A percentile compares a stretch with the other conserved stretches of the same genome.
Evolutionary conservation across 164 flowering plant species (phyloP).

Genomic region (Paratinospora sagittata): DNA sequence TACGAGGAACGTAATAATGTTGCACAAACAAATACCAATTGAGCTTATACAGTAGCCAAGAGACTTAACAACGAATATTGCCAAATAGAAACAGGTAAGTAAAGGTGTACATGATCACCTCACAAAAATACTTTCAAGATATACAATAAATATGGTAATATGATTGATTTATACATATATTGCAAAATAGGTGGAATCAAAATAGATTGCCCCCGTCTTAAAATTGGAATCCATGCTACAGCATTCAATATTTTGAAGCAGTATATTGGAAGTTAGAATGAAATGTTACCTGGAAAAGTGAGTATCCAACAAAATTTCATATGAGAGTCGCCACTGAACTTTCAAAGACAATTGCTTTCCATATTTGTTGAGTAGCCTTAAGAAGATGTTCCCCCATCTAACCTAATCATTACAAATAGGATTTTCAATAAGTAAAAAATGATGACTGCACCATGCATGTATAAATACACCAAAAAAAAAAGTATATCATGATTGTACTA

Average conservation of each 20-base stretch:
- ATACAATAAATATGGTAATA: neutral
- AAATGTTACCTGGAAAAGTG: conserved; percentile 72
- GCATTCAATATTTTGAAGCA: conserved; percentile 5
- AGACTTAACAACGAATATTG: neutral
- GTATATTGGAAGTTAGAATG: neutral
- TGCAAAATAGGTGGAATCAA: too few species aligned
- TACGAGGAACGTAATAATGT: neutral
- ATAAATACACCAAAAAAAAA: neutral
- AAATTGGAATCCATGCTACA: conserved; percentile 1
- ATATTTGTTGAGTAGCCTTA: conserved; percentile 63
- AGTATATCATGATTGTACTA: neutral
- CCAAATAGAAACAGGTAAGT: neutral
- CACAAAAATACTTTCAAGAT: neutral
- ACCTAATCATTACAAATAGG: conserved; percentile 45
- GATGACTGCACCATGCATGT: conserved; percentile 2
- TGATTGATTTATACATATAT: neutral
- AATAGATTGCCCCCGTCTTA: neutral
- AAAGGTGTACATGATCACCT: neutral
- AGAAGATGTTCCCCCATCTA: conserved; percentile 89
- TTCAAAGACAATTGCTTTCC: conserved; percentile 63
- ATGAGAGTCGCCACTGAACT: conserved; percentile 84
- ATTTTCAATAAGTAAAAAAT: conserved; percentile 1
- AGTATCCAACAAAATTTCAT: conserved; percentile 67
- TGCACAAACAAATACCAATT: neutral
- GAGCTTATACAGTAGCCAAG: neutral